phyloP scores from a whole-genome alignment of 805 yeast genomes.

The Alloascoidea hylecoeti region DNA sequence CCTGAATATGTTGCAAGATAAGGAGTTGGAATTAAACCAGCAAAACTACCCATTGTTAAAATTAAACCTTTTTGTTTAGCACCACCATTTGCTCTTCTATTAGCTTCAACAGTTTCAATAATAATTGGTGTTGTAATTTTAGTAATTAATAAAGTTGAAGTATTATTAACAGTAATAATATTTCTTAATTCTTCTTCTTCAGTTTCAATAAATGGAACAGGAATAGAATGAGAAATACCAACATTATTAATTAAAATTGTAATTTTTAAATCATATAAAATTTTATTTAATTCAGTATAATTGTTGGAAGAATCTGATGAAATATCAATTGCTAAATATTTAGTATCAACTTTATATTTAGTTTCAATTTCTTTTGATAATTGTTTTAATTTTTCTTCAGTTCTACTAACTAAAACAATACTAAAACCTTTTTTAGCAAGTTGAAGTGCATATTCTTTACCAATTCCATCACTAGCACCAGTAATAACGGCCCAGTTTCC shows the following conservation, averaged over 20 bases:
- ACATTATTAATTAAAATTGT: slow-evolving; percentile 82
- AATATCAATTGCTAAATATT: slow-evolving; percentile 66
- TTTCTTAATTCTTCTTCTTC: slow-evolving; percentile 56
- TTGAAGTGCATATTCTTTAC: slow-evolving; percentile 81
- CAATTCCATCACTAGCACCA: slow-evolving; percentile 96
- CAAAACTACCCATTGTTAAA: slow-evolving; percentile 93
- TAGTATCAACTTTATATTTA: slow-evolving; percentile 48
- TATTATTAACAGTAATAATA: slow-evolving; percentile 76
- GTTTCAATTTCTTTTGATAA: slow-evolving; percentile 48
- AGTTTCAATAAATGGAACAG: slow-evolving; percentile 85
- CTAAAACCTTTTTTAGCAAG: slow-evolving; percentile 80
- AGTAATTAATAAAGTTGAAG: slow-evolving; percentile 75
- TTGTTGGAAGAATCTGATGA: slow-evolving; percentile 44
- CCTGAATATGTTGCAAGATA: slow-evolving; percentile 89
- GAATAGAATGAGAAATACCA: slow-evolving; percentile 89
- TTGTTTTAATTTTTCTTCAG: slow-evolving; percentile 57
- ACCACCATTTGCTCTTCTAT: slow-evolving; percentile 19
- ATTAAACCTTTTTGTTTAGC: slow-evolving; percentile 56
- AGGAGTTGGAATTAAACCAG: slow-evolving; percentile 90
- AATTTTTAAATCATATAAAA: slow-evolving; percentile 40
- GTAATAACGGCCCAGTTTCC: slow-evolving; percentile 91
- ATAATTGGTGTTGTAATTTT: slow-evolving; percentile 68
- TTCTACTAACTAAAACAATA: slow-evolving; percentile 73
- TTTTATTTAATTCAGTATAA: slow-evolving; percentile 34
- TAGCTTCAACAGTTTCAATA: slow-evolving; percentile 29